phyloP scores from a whole-genome alignment of 306 rosid genomes.

The apple (Malus domestica) region ASM211411v1 NC_041798.1:23675501-23676000 shows the following conservation, averaged over 20 bases:
- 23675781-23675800: constrained; percentile 17
- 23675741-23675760: constrained; percentile 14
- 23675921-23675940: constrained; percentile 27
- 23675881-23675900: constrained; percentile 32
- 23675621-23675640: background rate
- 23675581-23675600: too few species aligned
- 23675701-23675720: background rate
- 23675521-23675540: too few species aligned
- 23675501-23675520: accelerated
- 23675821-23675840: constrained; percentile 14
- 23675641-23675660: background rate
- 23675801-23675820: constrained; percentile 18
- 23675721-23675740: constrained; percentile 3
- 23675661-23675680: too few species aligned
- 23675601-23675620: too few species aligned
- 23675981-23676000: constrained; percentile 39
- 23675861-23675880: constrained; percentile 29
- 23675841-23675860: constrained; percentile 28
- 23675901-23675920: constrained; percentile 25
- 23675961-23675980: constrained; percentile 40
- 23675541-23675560: too few species aligned
- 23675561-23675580: too few species aligned
- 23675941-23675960: constrained; percentile 18
- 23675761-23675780: background rate
- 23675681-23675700: background rate